Percentiles rank a stretch among this genome's conserved stretches.
phyloP scores from a whole-genome alignment of 23 red algal species.

The Gracilaria domingensis region DNA sequence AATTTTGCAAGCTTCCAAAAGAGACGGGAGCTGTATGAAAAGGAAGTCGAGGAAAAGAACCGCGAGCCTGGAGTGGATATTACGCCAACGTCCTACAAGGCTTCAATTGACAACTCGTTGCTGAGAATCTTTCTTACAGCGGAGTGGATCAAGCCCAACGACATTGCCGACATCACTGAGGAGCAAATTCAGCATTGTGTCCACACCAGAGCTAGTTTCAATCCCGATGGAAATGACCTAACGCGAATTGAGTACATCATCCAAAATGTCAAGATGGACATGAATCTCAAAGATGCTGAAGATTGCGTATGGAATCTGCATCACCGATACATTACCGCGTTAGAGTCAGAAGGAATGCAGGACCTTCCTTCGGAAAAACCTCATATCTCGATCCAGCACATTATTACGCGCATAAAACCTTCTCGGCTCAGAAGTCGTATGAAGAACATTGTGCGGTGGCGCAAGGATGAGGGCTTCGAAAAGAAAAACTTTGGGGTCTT shows the following conservation, averaged over 20 bases:
- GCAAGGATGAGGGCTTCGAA: conserved; percentile 26
- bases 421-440: neutral
- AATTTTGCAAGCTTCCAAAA: too few species aligned
- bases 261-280: conserved; percentile 37
- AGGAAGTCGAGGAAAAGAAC: conserved; percentile 50
- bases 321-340: neutral
- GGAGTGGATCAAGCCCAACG: conserved; percentile 19
- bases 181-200: conserved; percentile 42
- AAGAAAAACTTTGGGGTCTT: conserved; percentile 44
- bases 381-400: conserved; percentile 39
- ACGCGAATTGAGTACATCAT: neutral
- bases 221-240: neutral
- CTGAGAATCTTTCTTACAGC: conserved; percentile 15
- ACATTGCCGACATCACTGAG: conserved; percentile 19
- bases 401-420: conserved; percentile 17
- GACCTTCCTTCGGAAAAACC: conserved; percentile 21
- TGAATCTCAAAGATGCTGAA: conserved; percentile 20
- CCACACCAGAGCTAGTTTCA: neutral
- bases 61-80: conserved; percentile 16
- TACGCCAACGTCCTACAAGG: conserved; percentile 40
- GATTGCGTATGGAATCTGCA: conserved; percentile 22
- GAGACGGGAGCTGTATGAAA: conserved; percentile 48
- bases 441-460: conserved; percentile 25
- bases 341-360: neutral
- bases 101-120: conserved; percentile 41